phyloP scores from a whole-genome alignment of 2,329 filamentous ascomycete species.

The Colletotrichum theobromicola region DNA sequence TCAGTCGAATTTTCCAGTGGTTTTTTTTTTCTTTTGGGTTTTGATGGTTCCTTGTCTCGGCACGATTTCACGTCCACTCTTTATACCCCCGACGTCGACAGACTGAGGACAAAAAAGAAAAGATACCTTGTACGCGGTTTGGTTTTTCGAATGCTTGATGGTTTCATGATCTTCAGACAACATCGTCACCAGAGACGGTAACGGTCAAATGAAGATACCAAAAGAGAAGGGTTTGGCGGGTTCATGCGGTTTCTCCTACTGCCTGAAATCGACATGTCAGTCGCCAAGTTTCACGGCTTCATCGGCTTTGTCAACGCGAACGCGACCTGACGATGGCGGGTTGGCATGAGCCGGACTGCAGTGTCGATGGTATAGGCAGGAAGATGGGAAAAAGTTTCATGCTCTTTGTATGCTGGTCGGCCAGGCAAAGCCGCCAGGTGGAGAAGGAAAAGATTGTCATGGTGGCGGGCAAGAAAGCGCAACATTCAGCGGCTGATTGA shows the following conservation, averaged over 20 bases:
- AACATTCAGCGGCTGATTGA: constrained; percentile 6
- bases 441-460: constrained; percentile 5
- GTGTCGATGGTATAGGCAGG: background rate
- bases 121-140: constrained; percentile 21
- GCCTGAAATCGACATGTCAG: background rate
- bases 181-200: background rate
- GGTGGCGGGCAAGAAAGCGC: background rate
- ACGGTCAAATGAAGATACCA: constrained; percentile 2
- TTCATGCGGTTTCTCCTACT: background rate
- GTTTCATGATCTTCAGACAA: background rate
- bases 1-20: constrained; percentile 4
- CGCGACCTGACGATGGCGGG: background rate
- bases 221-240: constrained; percentile 6
- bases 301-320: background rate
- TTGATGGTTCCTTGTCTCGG: constrained; percentile 22
- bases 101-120: constrained; percentile 23
- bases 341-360: background rate
- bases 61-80: constrained; percentile 25
- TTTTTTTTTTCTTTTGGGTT: constrained; percentile 23
- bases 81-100: constrained; percentile 24
- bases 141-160: constrained; percentile 4
- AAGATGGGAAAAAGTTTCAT: background rate
- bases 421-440: background rate
- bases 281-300: background rate
- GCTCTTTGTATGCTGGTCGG: constrained; percentile 1